These are phyloP conservation scores for Saksenaea oblongispora DNA, from an alignment of 371 early-diverging fungal species.

Conservation along the genomic window DNA sequence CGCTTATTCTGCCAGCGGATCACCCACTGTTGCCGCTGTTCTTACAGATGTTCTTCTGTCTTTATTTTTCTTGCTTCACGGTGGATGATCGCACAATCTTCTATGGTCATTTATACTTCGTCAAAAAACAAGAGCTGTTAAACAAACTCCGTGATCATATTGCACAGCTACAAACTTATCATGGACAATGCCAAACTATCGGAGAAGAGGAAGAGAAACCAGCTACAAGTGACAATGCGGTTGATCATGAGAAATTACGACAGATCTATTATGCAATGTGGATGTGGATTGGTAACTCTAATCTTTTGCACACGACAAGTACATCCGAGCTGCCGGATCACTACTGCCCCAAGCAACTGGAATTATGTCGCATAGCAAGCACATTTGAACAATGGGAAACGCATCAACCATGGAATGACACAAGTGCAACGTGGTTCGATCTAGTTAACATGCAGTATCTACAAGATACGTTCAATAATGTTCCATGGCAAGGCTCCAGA, in stretches of 20 bases:
- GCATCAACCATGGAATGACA: constrained; percentile 28
- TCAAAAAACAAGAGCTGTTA: constrained; percentile 44
- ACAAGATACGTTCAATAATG: constrained; percentile 22
- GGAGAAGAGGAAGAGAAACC: constrained; percentile 26
- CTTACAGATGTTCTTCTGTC: constrained; percentile 67
- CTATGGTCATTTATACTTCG: constrained; percentile 57
- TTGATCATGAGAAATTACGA: constrained; percentile 33
- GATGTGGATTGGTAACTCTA: constrained; percentile 63
- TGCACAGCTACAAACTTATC: constrained; percentile 44
- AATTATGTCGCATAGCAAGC: constrained; percentile 27
- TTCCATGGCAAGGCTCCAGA: constrained; percentile 37
- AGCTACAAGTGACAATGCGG: constrained; percentile 2
- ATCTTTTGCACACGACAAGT: constrained; percentile 36
- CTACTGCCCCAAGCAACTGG: constrained; percentile 34
- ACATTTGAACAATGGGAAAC: constrained; percentile 19
- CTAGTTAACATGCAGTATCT: constrained; percentile 28
- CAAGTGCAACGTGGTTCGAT: constrained; percentile 44
- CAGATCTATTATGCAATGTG: constrained; percentile 60
- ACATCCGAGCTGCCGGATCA: constrained; percentile 43
- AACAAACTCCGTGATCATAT: constrained; percentile 50
- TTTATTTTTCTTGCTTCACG: constrained; percentile 53
- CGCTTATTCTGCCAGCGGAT: constrained; percentile 46
- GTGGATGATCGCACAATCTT: constrained; percentile 26
- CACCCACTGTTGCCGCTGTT: constrained; percentile 59
- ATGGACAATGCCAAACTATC: constrained; percentile 32